These are phyloP conservation scores for Trichosporon sp. DNA, from an alignment of 1,284 basidiomycete species.

Conservation along the genomic window DNA sequence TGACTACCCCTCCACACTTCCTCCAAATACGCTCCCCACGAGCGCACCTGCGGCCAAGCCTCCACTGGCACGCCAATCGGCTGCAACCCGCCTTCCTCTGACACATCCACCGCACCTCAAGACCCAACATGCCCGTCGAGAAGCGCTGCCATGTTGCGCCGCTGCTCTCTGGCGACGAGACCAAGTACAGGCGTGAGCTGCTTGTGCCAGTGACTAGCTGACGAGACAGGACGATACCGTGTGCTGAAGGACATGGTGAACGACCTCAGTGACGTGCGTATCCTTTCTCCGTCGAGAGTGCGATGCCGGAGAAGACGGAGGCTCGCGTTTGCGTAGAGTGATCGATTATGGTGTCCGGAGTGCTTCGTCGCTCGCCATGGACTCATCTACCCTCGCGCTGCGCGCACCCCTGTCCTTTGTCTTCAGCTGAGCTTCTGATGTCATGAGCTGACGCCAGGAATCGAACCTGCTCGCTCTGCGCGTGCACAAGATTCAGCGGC, in stretches of 20 bases:
- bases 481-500: constrained; percentile 22
- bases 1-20: background rate
- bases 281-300: background rate
- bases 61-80: background rate
- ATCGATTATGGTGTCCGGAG: too few relatives aligned
- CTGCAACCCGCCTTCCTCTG: background rate
- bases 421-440: too few relatives aligned
- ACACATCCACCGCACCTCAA: background rate
- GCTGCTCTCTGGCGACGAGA: constrained; percentile 20
- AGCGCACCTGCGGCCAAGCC: background rate
- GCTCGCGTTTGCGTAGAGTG: too few relatives aligned
- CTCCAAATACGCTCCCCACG: background rate
- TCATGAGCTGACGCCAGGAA: constrained; percentile 15
- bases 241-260: constrained; percentile 28
- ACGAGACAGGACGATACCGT: constrained; percentile 24
- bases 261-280: constrained; percentile 26
- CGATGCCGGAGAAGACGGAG: too few relatives aligned
- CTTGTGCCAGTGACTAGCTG: background rate
- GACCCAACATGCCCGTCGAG: background rate
- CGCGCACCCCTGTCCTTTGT: background rate
- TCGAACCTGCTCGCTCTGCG: constrained; percentile 24
- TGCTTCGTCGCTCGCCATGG: too few relatives aligned
- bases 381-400: too few relatives aligned
- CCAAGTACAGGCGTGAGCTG: constrained; percentile 19
- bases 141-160: constrained; percentile 59